Evolutionary conservation across 164 flowering plant genomes (phyloP), one percentile per base, ranked within the genome.

Genomic region (Macadamia tetraphylla): DNA sequence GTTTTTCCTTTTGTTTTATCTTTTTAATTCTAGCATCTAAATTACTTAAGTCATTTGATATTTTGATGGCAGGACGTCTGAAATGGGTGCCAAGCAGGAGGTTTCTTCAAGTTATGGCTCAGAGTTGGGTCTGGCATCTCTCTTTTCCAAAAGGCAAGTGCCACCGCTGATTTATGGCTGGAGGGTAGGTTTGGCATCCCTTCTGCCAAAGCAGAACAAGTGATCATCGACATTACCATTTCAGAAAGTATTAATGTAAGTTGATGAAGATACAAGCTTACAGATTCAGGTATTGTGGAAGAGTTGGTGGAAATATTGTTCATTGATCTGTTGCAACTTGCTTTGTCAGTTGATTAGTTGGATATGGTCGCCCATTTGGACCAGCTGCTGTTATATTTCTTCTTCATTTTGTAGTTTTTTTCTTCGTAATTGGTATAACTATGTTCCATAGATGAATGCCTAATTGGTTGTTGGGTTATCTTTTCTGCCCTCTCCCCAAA

Each of bases 71-170:
- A 88, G 93, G 74, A 77, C 80, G 29, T 52, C 72, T 1, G 81
- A 68, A 49, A 73, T 71, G 0, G 62, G 57, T 42, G 42, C 62
- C 67, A 81, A 81, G 76, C 85, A 58, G 63, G 77, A 68, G 66
- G 60, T 58, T 61, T 40, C 63, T 10, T 61, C 62, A 12, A 65
- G 52, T 6, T 67, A 43, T 32, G 84, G 85, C 48, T 80, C 75
- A 83, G 70, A 80, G 43, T 68, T 42, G 6, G 72, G 78, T 44
- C 74, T 83, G 43, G 80, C 84, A 30, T 79, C 87, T 52, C 56
- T 81, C 15, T 68, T 83, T 6, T 76, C 52, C 40, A 58, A 43
- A 32, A 63, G 46, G 18, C 44, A 53, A 10, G 55, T 18, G 6
- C 62, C 51, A 0, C 9, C 71, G 7, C 51, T 42, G 31, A 66